Conservation (phyloP, 805 yeast genomes). For the Metschnikowia reukaufii region DNA sequence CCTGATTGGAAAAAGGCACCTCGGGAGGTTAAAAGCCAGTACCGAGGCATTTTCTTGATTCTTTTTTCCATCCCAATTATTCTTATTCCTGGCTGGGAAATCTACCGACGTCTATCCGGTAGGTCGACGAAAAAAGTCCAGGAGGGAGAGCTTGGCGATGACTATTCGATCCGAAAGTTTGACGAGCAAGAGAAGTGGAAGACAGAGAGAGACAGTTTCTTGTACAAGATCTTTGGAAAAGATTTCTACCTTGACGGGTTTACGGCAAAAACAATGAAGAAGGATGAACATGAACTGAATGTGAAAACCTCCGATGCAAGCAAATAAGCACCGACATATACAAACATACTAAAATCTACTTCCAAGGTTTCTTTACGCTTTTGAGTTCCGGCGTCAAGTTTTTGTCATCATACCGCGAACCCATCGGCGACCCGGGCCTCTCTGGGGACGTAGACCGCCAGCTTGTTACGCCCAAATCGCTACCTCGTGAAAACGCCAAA, state of each 20-base stretch:
- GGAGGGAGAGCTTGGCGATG: slow-evolving; percentile 40
- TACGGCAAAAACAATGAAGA: slow-evolving; percentile 40
- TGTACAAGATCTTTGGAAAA: slow-evolving; percentile 40
- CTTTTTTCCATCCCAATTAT: slow-evolving; percentile 40
- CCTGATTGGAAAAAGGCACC: slow-evolving; percentile 48
- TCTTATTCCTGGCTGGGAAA: slow-evolving; percentile 33
- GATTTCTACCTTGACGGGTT: slow-evolving; percentile 46
- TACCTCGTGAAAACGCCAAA: slow-evolving; percentile 14
- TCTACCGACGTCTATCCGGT: slow-evolving; percentile 39
- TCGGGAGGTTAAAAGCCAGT: slow-evolving; percentile 33
- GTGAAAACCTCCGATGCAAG: not conserved
- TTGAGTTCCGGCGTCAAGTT: slow-evolving; percentile 26
- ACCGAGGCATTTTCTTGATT: slow-evolving; percentile 38
- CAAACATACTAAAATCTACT: not conserved
- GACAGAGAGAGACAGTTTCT: slow-evolving; percentile 35
- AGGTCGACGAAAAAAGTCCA: slow-evolving; percentile 40
- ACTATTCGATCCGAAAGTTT: slow-evolving; percentile 33
- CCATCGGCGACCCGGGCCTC: slow-evolving; percentile 35
- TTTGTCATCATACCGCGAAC: slow-evolving; percentile 34
- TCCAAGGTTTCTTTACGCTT: slow-evolving; percentile 17
- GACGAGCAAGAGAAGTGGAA: slow-evolving; percentile 43
- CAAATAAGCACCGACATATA: too few relatives aligned
- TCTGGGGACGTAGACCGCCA: slow-evolving; percentile 34
- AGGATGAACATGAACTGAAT: not conserved
- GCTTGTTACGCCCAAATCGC: slow-evolving; percentile 1